A percentile compares a stretch with the other conserved stretches of the same genome.
phyloP scores from a whole-genome alignment of 495 filamentous ascomycete species.

The Penicillium flavigenum region DNA sequence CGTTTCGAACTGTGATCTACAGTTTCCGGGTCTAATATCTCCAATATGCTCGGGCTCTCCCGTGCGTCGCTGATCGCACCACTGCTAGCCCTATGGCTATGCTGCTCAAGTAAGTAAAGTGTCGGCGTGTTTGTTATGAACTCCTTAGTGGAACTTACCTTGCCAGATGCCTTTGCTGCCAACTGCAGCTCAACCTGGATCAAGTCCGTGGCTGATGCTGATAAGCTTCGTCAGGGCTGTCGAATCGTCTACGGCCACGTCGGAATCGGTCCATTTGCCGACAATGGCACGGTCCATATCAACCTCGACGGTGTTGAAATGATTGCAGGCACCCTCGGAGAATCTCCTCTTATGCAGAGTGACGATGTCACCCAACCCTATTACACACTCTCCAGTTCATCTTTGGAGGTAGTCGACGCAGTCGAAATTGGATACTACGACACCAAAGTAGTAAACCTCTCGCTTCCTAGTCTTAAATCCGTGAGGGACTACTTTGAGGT shows the following conservation, averaged over 20 bases:
- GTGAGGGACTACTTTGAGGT: background rate
- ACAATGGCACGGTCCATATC: slow-evolving; percentile 3
- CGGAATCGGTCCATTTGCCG: slow-evolving; percentile 1
- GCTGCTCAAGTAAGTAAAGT: background rate
- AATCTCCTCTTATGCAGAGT: background rate
- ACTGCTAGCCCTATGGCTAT: background rate
- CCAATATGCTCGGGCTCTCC: background rate
- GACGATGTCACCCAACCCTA: background rate
- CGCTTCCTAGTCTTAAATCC: slow-evolving; percentile 5
- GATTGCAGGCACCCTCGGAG: background rate
- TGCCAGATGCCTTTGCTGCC: background rate
- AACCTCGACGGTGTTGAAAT: slow-evolving; percentile 8
- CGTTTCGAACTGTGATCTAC: background rate
- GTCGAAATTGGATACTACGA: background rate
- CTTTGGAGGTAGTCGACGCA: background rate
- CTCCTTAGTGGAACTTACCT: background rate
- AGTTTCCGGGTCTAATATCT: background rate
- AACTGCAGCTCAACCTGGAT: slow-evolving; percentile 6
- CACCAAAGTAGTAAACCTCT: background rate
- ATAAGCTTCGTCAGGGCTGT: slow-evolving; percentile 3
- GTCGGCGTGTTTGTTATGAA: background rate
- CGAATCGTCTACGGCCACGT: background rate
- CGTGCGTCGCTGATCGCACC: background rate
- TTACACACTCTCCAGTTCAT: slow-evolving; percentile 9
- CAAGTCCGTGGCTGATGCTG: slow-evolving; percentile 1